phyloP scores from a whole-genome alignment of 2,329 filamentous ascomycete genomes.

The Colletotrichum brevisporum region DNA sequence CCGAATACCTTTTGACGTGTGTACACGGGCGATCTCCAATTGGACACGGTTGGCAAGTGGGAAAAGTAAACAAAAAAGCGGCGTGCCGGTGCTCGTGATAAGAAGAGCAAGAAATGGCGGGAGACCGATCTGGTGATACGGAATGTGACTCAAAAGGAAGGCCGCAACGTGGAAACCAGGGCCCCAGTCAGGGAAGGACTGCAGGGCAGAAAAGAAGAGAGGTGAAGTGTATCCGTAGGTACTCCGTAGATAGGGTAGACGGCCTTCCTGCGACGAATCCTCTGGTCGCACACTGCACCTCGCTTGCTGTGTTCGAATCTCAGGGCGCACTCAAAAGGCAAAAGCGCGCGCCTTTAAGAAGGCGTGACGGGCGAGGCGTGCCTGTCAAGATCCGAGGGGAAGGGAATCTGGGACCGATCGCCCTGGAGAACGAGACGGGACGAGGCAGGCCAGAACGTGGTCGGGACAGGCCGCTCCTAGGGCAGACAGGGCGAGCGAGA shows the following conservation, averaged over 20 bases:
- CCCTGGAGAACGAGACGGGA: background rate
- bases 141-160: slow-evolving; percentile 38
- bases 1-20: background rate
- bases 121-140: slow-evolving; percentile 14
- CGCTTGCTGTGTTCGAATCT: slow-evolving; percentile 33
- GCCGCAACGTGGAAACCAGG: slow-evolving; percentile 13
- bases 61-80: slow-evolving; percentile 13
- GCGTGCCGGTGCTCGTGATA: background rate
- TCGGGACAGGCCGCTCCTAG: slow-evolving; percentile 19
- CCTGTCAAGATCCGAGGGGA: slow-evolving; percentile 10
- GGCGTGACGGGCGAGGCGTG: slow-evolving; percentile 2
- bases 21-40: slow-evolving; percentile 9
- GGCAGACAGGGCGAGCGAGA: slow-evolving; percentile 7
- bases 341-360: slow-evolving; percentile 11
- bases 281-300: slow-evolving; percentile 30
- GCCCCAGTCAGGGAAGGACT: slow-evolving; percentile 1
- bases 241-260: background rate
- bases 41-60: background rate
- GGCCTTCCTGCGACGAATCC: slow-evolving; percentile 1
- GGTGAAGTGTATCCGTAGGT: too few relatives aligned
- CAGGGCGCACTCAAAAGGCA: slow-evolving; percentile 34
- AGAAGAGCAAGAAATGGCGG: slow-evolving; percentile 7
- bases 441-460: slow-evolving; percentile 28
- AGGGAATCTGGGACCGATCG: slow-evolving; percentile 3
- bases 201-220: background rate